Conservation (phyloP, 202 grass and related monocot species). For the Saccharum hybrid region DNA sequence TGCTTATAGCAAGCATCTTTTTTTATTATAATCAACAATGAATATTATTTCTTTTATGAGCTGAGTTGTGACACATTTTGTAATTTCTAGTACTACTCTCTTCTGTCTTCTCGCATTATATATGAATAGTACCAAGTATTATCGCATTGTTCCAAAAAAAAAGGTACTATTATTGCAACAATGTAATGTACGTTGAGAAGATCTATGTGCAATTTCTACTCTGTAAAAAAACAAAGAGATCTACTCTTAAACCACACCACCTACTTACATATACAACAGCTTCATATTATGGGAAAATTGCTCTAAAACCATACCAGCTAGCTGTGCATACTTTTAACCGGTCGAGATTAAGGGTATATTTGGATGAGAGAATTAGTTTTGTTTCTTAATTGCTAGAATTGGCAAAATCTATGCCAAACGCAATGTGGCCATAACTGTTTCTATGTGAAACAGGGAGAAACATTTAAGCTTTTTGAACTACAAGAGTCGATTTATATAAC, state of each 20-base stretch:
- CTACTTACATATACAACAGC: constrained; percentile 2
- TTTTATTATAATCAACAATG: not conserved
- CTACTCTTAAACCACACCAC: not conserved
- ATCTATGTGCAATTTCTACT: not conserved
- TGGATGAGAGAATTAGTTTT: not conserved
- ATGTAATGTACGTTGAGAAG: not conserved
- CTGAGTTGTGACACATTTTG: not conserved
- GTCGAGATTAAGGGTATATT: not conserved
- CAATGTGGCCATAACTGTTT: not conserved
- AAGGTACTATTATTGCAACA: constrained; percentile 21
- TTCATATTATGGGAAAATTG: not conserved
- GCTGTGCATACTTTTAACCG: not conserved
- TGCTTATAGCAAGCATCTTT: not conserved
- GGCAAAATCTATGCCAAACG: not conserved
- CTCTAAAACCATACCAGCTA: not conserved
- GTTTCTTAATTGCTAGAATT: too few relatives aligned
- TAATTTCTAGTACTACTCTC: not conserved
- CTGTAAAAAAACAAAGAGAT: not conserved
- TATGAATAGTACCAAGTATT: constrained; percentile 18
- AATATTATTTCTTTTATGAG: not conserved
- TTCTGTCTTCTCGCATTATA: not conserved
- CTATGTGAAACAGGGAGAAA: not conserved
- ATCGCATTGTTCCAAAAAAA: not conserved
- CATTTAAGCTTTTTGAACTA: not conserved
- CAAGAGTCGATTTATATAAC: not conserved